phyloP scores from a whole-genome alignment of 2,329 filamentous ascomycete species.

The Blastomyces gilchristii region DNA sequence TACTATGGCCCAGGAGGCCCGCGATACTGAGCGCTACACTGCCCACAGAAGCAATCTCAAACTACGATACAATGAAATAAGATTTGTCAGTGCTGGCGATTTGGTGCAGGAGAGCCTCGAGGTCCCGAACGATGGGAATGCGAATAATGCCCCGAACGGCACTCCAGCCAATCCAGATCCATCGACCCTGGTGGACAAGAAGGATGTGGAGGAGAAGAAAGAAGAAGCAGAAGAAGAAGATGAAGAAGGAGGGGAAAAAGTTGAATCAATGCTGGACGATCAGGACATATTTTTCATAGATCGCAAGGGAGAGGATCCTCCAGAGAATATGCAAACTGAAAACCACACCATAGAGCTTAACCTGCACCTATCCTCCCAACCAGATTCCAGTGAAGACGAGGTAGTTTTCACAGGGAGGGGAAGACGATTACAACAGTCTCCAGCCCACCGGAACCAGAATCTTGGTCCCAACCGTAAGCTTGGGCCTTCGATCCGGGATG shows the following conservation, averaged over 20 bases:
- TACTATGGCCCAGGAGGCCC: constrained; percentile 49
- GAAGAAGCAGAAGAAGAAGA: background rate
- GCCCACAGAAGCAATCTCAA: constrained; percentile 40
- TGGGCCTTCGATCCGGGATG: background rate
- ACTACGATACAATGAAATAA: constrained; percentile 46
- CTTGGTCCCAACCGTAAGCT: background rate
- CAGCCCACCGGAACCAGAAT: background rate
- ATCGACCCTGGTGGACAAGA: background rate
- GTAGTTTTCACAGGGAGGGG: constrained; percentile 31
- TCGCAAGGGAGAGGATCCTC: background rate
- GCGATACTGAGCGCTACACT: constrained; percentile 45
- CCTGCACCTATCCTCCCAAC: background rate
- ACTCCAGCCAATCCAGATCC: background rate
- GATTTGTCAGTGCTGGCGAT: constrained; percentile 52
- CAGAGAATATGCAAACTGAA: background rate
- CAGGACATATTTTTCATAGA: constrained; percentile 4
- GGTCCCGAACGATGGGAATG: constrained; percentile 11
- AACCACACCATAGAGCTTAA: background rate
- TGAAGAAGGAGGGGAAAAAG: background rate
- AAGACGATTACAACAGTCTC: constrained; percentile 11
- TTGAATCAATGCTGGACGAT: background rate
- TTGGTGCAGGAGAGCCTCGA: constrained; percentile 31
- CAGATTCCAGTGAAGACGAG: constrained; percentile 58
- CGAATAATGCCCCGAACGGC: background rate
- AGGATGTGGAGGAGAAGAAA: background rate